Base-by-base conservation (phyloP, 2,329 filamentous ascomycete species). In the Colletotrichum lindemuthianum region DNA sequence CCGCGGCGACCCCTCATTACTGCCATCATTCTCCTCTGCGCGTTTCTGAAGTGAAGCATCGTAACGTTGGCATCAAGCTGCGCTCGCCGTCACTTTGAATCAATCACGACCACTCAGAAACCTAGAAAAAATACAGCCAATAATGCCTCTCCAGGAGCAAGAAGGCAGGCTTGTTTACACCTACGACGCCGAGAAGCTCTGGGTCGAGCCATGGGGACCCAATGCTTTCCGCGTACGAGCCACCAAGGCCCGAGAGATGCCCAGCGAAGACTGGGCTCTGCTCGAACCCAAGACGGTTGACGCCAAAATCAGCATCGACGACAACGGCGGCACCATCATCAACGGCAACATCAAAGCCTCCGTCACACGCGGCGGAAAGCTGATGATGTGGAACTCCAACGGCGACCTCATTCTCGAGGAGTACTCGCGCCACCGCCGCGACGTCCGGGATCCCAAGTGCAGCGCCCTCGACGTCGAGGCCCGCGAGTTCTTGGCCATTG, bases 401-500 rank as follows among this genome's bases (percentile, higher is more conserved):
- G 74, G 74, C 3, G 70, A 70, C 2, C 32, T 75, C 1, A 40
- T 76, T 1, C 68, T 77, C 1, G 73, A 77, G 53, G 75, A 77
- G 37, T 77, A 70, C 39, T 69, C 70, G 6, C 74, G 75, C 3
- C 67, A 73, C 39, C 67, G 74, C 11, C 66, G 59, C 4, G 64
- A 69, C 65, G 60, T 82, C 2, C 71, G 72, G 6, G 85, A 87
- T 67, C 83, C 84, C 0, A 86, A 86, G 71, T 84, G 82, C 72
- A 86, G 82, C 64, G 82, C 86, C 1, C 74, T 88, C 8, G 76
- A 82, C 4, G 75, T 88, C 16, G 79, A 85, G 65, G 84, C 84
- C 1, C 82, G 86, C 37, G 85, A 88, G 69, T 84, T 88, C 70
- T 78, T 78, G 53, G 81, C 84, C 0, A 79, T 82, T 10, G 72